Percentiles rank a stretch among this genome's conserved stretches.
Evolutionary conservation across 495 filamentous ascomycete genomes (phyloP).

Genomic region (Collariella sp.): DNA sequence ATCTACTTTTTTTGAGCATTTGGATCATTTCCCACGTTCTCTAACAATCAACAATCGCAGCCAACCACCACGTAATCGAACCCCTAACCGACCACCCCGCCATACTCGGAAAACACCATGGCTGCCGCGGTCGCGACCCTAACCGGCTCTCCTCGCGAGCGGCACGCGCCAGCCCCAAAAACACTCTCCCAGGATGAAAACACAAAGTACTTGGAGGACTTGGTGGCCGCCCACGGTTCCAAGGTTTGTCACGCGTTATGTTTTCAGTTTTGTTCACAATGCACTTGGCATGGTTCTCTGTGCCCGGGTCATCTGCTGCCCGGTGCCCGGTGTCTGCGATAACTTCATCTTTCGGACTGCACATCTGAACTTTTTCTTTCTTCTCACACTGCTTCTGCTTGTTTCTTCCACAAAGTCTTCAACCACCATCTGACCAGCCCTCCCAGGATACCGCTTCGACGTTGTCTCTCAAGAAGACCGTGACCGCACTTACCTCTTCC

Average conservation of each 20-base stretch:
- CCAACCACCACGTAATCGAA: constrained; percentile 2
- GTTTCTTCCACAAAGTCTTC: not conserved
- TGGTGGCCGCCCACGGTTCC: not conserved
- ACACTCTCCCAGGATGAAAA: constrained; percentile 40
- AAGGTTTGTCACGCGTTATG: constrained; percentile 9
- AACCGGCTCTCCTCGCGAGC: constrained; percentile 42
- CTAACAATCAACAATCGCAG: not conserved
- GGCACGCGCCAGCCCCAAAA: constrained; percentile 30
- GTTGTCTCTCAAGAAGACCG: constrained; percentile 34
- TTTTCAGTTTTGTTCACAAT: not conserved
- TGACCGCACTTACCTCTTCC: constrained; percentile 37
- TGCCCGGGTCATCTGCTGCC: not conserved
- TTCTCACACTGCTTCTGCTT: not conserved
- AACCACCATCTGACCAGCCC: not conserved
- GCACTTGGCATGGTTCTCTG: not conserved
- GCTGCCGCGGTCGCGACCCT: constrained; percentile 29
- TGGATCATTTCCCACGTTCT: constrained; percentile 24
- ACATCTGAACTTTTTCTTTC: not conserved
- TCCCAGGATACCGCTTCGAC: constrained; percentile 5
- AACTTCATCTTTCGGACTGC: not conserved
- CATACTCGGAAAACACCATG: constrained; percentile 30
- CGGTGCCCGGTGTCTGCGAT: not conserved
- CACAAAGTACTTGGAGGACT: constrained; percentile 21
- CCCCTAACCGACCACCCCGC: not conserved
- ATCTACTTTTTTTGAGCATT: constrained; percentile 25